Evolutionary conservation across 345 rosid species (phyloP).

Genomic region (Eucalyptus erythrocorys): DNA sequence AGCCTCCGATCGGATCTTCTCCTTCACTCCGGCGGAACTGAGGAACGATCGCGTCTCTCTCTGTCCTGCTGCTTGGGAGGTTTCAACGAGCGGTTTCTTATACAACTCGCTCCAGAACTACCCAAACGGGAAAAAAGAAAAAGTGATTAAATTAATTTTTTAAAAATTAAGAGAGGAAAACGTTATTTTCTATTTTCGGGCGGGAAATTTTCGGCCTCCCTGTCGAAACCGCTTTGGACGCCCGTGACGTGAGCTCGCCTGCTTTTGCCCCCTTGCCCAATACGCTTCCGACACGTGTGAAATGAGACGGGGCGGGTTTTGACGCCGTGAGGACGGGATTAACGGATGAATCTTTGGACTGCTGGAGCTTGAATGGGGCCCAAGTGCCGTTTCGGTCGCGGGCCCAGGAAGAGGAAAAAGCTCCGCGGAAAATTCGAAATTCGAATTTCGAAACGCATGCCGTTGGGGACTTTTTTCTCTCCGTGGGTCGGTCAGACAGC

Average conservation of each 20-base stretch:
- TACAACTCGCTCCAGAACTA: not conserved
- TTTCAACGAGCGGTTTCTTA: not conserved
- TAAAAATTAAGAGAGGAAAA: not conserved
- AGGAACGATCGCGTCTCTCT: not conserved
- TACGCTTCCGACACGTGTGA: not conserved
- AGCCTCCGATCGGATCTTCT: not conserved
- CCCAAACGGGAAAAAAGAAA: fast-evolving
- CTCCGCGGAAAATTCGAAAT: not conserved
- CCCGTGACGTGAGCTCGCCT: not conserved
- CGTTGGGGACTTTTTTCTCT: not conserved
- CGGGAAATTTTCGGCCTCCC: not conserved
- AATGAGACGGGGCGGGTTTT: fast-evolving
- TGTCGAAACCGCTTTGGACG: not conserved
- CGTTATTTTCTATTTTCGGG: not conserved
- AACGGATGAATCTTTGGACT: not conserved
- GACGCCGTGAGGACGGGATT: not conserved
- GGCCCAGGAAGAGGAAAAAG: not conserved
- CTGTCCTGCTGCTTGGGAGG: not conserved
- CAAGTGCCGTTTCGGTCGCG: not conserved
- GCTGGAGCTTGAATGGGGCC: not conserved
- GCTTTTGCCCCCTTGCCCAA: not conserved
- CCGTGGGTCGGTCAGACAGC: not conserved
- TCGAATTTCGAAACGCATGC: not conserved
- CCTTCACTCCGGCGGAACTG: not conserved
- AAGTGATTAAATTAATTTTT: not conserved